Conservation (phyloP, 169 alveolate species). For the Babesia gibsoni region DNA sequence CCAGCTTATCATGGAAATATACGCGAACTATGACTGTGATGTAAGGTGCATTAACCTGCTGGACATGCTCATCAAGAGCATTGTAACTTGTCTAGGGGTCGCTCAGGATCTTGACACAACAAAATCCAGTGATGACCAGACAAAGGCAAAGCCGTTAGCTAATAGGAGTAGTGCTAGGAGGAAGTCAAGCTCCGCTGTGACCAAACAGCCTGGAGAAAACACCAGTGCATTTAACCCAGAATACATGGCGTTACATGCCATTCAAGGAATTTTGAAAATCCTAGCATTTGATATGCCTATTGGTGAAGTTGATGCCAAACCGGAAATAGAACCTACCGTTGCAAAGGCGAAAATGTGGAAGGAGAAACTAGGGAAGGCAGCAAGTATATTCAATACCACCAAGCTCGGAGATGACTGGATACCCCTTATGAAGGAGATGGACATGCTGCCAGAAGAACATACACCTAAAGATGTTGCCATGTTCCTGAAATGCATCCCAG, state of each 20-base stretch:
- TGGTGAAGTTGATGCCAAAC: not conserved
- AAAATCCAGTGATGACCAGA: not conserved
- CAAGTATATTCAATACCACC: conserved; percentile 26
- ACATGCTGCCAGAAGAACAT: conserved; percentile 59
- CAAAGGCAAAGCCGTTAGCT: not conserved
- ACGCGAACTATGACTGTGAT: conserved; percentile 62
- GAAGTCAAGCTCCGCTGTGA: conserved; percentile 8
- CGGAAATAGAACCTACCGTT: not conserved
- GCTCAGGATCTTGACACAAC: conserved; percentile 10
- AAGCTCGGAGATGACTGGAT: conserved; percentile 56
- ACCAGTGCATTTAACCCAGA: conserved; percentile 9
- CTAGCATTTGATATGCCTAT: not conserved
- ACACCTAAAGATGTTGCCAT: conserved; percentile 64
- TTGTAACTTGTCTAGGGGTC: conserved; percentile 32
- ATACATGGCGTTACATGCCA: conserved; percentile 21
- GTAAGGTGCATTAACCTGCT: conserved; percentile 53
- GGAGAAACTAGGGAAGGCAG: conserved; percentile 26
- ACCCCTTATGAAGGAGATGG: conserved; percentile 33
- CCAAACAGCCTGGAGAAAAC: conserved; percentile 2
- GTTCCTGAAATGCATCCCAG: conserved; percentile 66
- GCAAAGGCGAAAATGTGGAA: conserved; percentile 29
- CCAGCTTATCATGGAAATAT: conserved; percentile 44
- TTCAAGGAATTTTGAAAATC: conserved; percentile 28
- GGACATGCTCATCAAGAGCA: conserved; percentile 24
- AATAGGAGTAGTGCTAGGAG: not conserved